Conservation (phyloP, 257 asterid genomes). For the Capsicum rhomboideum region DNA sequence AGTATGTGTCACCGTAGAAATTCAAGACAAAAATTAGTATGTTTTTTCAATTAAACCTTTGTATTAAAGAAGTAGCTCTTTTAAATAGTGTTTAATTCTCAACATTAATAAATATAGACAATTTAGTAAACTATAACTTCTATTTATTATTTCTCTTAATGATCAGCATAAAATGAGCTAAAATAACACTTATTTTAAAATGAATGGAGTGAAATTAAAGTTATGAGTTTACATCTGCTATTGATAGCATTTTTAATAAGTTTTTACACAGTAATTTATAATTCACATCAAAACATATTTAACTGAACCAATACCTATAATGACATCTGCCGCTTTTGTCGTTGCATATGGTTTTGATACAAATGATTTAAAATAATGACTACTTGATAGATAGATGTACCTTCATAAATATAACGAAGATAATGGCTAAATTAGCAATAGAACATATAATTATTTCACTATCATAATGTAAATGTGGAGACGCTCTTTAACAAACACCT, state of each 20-base stretch:
- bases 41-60: too few relatives aligned
- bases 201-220: too few relatives aligned
- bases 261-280: not conserved
- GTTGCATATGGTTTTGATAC: not conserved
- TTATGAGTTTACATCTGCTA: too few relatives aligned
- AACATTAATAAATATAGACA: too few relatives aligned
- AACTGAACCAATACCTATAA: not conserved
- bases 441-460: not conserved
- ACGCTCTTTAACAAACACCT: not conserved
- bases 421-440: not conserved
- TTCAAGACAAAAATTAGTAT: too few relatives aligned
- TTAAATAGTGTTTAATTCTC: too few relatives aligned
- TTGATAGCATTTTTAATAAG: not conserved
- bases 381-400: not conserved
- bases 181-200: too few relatives aligned
- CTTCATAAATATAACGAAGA: not conserved
- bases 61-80: too few relatives aligned
- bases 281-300: not conserved
- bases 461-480: not conserved
- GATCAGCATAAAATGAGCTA: too few relatives aligned
- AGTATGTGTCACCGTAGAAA: too few relatives aligned
- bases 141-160: too few relatives aligned
- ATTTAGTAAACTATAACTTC: too few relatives aligned
- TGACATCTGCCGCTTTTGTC: not conserved
- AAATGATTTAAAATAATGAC: not conserved